Percentiles rank a stretch among this genome's conserved stretches.
These are phyloP conservation scores for Aphanomyces cochlioides DNA, from an alignment of 352 stramenopile species.

Conservation along the genomic window DNA sequence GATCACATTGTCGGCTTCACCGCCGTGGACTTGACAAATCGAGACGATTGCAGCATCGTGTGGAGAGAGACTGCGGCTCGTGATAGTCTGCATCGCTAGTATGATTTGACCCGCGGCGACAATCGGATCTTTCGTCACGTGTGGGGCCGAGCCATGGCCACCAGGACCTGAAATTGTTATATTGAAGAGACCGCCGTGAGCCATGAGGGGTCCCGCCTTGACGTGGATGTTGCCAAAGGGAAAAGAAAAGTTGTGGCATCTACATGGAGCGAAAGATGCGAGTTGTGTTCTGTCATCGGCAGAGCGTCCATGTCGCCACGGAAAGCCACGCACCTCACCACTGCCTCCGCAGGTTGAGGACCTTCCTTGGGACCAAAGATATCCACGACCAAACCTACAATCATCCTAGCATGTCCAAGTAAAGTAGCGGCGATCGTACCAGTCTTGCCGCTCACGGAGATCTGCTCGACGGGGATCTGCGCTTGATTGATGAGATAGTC, in stretches of 20 bases:
- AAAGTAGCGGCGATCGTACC: too few species aligned
- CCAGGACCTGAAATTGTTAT: constrained; percentile 89
- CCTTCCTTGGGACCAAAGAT: constrained; percentile 51
- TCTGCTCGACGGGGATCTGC: too few species aligned
- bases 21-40: constrained; percentile 87
- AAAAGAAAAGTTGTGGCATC: constrained; percentile 86
- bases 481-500: too few species aligned
- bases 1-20: constrained; percentile 95
- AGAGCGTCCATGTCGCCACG: constrained; percentile 96
- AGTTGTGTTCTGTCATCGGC: constrained; percentile 85
- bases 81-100: constrained; percentile 71
- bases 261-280: too few species aligned
- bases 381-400: too few species aligned
- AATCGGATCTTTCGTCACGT: constrained; percentile 46
- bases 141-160: constrained; percentile 91
- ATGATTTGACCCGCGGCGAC: constrained; percentile 2
- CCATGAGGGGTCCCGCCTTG: constrained; percentile 87
- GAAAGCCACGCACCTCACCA: constrained; percentile 79
- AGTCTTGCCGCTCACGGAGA: too few species aligned
- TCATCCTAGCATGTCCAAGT: too few species aligned
- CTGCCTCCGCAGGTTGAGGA: constrained; percentile 25
- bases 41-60: constrained; percentile 90
- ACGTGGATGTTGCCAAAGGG: constrained; percentile 86
- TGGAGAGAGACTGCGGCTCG: constrained; percentile 83
- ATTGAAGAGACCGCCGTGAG: constrained; percentile 88